Conservation (phyloP, 306 rosid genomes). For the Vachellia pachyceras region DNA sequence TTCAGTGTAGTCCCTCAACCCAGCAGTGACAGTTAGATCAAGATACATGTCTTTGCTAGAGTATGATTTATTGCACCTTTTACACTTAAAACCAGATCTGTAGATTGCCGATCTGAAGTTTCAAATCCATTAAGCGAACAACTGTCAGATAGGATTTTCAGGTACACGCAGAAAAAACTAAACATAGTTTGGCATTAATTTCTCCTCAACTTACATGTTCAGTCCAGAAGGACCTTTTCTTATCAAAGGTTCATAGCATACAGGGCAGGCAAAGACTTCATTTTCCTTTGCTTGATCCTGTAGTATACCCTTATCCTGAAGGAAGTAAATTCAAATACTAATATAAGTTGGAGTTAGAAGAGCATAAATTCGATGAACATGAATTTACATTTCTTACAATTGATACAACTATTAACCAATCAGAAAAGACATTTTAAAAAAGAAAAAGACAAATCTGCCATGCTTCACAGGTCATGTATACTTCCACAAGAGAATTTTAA, state of each 20-base stretch:
- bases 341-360: slow-evolving; percentile 2
- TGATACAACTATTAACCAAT: slow-evolving; percentile 6
- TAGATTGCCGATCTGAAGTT: slow-evolving; percentile 80
- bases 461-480: not conserved
- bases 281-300: slow-evolving; percentile 47
- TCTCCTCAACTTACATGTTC: slow-evolving; percentile 68
- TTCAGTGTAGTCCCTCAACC: slow-evolving; percentile 74
- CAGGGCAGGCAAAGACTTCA: slow-evolving; percentile 79
- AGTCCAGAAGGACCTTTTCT: slow-evolving; percentile 89
- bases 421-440: not conserved
- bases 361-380: not conserved
- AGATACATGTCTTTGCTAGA: slow-evolving; percentile 80
- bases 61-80: slow-evolving; percentile 76
- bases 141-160: not conserved
- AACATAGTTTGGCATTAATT: slow-evolving; percentile 15
- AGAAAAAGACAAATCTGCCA: not conserved
- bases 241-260: slow-evolving; percentile 85
- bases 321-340: slow-evolving; percentile 15
- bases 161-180: slow-evolving; percentile 20
- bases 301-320: slow-evolving; percentile 53
- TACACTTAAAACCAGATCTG: slow-evolving; percentile 89
- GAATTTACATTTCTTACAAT: not conserved
- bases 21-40: slow-evolving; percentile 84
- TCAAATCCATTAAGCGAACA: slow-evolving; percentile 24
- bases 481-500: not conserved